Evolutionary conservation across 1,139 yeast genomes (phyloP).

Genomic region (Petasospora fabianii): DNA sequence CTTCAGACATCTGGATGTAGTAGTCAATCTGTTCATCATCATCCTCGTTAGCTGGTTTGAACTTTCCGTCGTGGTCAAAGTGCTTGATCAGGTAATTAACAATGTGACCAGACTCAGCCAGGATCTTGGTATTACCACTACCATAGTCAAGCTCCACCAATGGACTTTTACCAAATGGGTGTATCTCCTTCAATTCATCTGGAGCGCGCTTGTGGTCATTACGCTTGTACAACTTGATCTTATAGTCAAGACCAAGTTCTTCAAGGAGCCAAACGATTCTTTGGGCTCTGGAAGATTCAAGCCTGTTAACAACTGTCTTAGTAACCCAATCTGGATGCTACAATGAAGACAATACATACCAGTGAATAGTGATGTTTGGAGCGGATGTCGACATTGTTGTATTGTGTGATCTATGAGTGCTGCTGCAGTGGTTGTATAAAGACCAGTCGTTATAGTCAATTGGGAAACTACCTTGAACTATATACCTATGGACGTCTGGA

Average conservation of each 20-base stretch:
- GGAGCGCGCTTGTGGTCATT: constrained; percentile 36
- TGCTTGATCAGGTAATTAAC: constrained; percentile 40
- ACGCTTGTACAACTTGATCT: constrained; percentile 44
- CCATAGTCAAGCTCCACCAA: constrained; percentile 46
- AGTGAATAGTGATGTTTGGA: constrained; percentile 13
- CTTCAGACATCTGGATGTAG: constrained; percentile 54
- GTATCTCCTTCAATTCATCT: constrained; percentile 43
- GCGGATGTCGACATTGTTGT: background rate
- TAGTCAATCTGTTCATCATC: constrained; percentile 38
- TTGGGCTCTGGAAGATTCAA: constrained; percentile 51
- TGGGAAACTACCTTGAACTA: no score
- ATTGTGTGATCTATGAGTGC: no score
- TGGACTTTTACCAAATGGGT: constrained; percentile 59
- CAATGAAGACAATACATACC: constrained; percentile 4
- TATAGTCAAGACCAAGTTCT: constrained; percentile 48
- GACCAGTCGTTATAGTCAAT: no score
- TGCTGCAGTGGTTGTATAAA: no score
- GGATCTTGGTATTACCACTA: constrained; percentile 23
- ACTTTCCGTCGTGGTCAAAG: constrained; percentile 37
- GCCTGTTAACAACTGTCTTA: constrained; percentile 30
- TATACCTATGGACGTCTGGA: no score
- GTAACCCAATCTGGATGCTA: background rate
- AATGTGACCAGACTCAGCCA: constrained; percentile 49
- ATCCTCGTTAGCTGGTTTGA: constrained; percentile 35
- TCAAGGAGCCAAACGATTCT: constrained; percentile 57